Base-by-base conservation (phyloP, 306 rosid species). In the Casuarina equisetifolia region DNA sequence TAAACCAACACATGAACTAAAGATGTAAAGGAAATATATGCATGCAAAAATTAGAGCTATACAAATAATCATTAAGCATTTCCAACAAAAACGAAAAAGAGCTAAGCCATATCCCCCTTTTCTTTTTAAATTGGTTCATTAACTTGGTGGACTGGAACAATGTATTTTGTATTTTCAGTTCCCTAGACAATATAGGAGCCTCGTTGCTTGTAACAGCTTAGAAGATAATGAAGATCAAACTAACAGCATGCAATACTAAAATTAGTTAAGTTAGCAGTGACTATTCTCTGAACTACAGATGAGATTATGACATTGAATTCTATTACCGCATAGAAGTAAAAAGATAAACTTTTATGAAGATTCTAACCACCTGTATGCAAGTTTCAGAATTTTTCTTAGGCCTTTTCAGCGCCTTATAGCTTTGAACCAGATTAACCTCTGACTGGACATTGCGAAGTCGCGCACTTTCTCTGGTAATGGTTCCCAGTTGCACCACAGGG, bases 381-480 rank as follows among this genome's bases (percentile, higher is more conserved):
- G 83, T 77, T 72, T 95, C 98, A 4, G 48, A 48, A 19, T 59
- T 79, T 91, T 86, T 92, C 84, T 94, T 94, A 8, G 78, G 78
- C 64, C 89, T 92, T 89, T 87, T 94, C 66, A 84, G 76, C 54
- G 80, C 92, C 80, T 90, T 97, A 63, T 89, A 85, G 77, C 93
- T 90, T 80, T 77, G 91, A 73, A 83, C 97, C 86, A 90, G 59
- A 76, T 88, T 91, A 76, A 90, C 89, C 80, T 84, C 97, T 50
- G 89, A 97, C 76, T 89, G 97, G 77, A 88, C 97, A 81, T 92
- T 91, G 70, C 97, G 92, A 78, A 95, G 93, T 50, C 98, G 90
- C 57, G 97, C 96, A 87, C 98, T 95, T 40, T 61, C 89, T 78
- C 97, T 86, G 57, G 92, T 92, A 62, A 86, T 64, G 8, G 89